A percentile compares a stretch with the other conserved stretches of the same genome.
Conservation (phyloP, 192 early-diverging fungal species). For the Podila epigama region DNA sequence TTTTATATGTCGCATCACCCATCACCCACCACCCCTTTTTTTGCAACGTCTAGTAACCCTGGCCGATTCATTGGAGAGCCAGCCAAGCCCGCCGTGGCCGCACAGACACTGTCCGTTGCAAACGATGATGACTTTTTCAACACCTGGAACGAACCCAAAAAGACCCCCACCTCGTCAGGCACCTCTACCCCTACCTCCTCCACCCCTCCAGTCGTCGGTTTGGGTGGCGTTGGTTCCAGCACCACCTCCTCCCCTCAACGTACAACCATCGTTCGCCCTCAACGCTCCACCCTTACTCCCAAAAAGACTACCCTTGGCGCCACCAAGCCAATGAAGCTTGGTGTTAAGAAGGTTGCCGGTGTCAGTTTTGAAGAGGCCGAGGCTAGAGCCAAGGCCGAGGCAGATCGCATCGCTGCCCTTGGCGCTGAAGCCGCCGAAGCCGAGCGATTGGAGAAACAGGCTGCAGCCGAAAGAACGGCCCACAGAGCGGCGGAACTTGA, state of each 20-base stretch:
- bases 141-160: constrained; percentile 62
- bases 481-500: constrained; percentile 29
- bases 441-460: constrained; percentile 43
- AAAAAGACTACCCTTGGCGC: constrained; percentile 76
- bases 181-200: constrained; percentile 48
- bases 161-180: constrained; percentile 20
- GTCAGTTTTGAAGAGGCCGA: constrained; percentile 94
- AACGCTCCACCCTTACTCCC: constrained; percentile 46
- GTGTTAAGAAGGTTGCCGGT: constrained; percentile 86
- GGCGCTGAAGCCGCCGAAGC: constrained; percentile 40
- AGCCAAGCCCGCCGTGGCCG: constrained; percentile 27
- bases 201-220: constrained; percentile 19
- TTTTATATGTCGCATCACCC: too few species aligned
- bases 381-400: constrained; percentile 85
- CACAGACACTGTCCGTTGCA: constrained; percentile 18
- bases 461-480: constrained; percentile 29
- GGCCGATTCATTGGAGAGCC: constrained; percentile 31
- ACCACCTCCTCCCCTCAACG: constrained; percentile 47
- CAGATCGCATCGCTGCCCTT: constrained; percentile 61
- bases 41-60: constrained; percentile 23
- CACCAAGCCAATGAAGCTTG: constrained; percentile 83
- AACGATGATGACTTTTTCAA: constrained; percentile 72
- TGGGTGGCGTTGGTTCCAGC: constrained; percentile 15
- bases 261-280: constrained; percentile 38
- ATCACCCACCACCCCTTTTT: not conserved